Percentiles rank a stretch among this genome's conserved stretches.
Conservation (phyloP, 164 flowering plant species). For the Aristolochia californica region DNA sequence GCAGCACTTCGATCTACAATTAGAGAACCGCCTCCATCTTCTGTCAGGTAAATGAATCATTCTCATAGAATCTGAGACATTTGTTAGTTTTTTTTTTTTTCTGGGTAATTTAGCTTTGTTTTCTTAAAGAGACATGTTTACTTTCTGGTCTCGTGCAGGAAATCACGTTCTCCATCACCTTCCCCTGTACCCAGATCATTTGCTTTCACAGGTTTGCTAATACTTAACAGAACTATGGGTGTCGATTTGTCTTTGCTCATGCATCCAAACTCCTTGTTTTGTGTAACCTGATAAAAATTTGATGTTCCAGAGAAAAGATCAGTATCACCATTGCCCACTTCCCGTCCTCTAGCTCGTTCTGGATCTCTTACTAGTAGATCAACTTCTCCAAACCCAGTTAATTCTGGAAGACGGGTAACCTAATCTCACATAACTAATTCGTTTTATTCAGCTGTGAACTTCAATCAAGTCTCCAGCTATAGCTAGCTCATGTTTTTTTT, state of each 20-base stretch:
- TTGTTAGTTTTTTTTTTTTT: background rate
- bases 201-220: conserved; percentile 29
- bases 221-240: too few species aligned
- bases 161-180: conserved; percentile 54
- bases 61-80: background rate
- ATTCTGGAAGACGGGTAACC: conserved; percentile 32
- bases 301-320: conserved; percentile 40
- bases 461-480: background rate
- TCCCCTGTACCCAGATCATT: conserved; percentile 36
- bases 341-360: conserved; percentile 48
- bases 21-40: conserved; percentile 38
- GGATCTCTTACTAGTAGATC: conserved; percentile 48
- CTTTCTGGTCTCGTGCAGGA: conserved; percentile 25
- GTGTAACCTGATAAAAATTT: background rate
- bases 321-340: conserved; percentile 45
- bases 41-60: conserved; percentile 7
- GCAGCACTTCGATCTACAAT: conserved; percentile 56
- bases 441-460: background rate
- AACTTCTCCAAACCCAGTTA: conserved; percentile 25
- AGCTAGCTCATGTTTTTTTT: background rate
- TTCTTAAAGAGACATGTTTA: background rate
- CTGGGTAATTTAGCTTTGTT: background rate
- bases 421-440: background rate
- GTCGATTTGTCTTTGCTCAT: too few species aligned
- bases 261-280: background rate